A percentile compares a stretch with the other conserved stretches of the same genome.
These are phyloP conservation scores for Hymenotorrendiella dingleyae DNA, from an alignment of 2,329 filamentous ascomycete species.

Conservation along the genomic window DNA sequence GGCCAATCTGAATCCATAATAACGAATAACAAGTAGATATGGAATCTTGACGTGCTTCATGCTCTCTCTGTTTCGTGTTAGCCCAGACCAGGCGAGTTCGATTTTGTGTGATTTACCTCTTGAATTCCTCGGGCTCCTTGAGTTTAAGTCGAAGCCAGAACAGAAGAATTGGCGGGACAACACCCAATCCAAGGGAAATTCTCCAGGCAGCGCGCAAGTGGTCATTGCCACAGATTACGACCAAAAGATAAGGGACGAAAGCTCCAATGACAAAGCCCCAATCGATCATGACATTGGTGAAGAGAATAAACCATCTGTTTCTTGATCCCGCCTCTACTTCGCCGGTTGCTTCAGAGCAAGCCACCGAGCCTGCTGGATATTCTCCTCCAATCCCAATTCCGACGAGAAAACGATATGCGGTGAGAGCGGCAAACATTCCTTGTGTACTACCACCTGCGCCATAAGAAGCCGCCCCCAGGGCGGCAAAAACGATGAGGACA, in stretches of 20 bases:
- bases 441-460: slow-evolving; percentile 59
- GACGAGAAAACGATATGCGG: slow-evolving; percentile 79
- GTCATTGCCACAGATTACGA: slow-evolving; percentile 44
- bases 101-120: slow-evolving; percentile 27
- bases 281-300: slow-evolving; percentile 85
- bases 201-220: slow-evolving; percentile 77
- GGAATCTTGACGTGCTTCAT: slow-evolving; percentile 43
- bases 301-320: slow-evolving; percentile 89
- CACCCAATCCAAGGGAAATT: slow-evolving; percentile 69
- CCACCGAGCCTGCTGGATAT: slow-evolving; percentile 78
- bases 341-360: slow-evolving; percentile 75
- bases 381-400: slow-evolving; percentile 77
- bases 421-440: slow-evolving; percentile 72
- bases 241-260: slow-evolving; percentile 65
- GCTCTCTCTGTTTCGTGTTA: slow-evolving; percentile 25
- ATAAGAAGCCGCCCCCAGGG: slow-evolving; percentile 72
- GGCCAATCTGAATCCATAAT: slow-evolving; percentile 68
- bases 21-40: slow-evolving; percentile 50
- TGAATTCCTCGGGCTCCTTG: slow-evolving; percentile 73
- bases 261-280: slow-evolving; percentile 75
- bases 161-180: slow-evolving; percentile 69
- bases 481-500: slow-evolving; percentile 80
- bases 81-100: not conserved
- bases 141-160: slow-evolving; percentile 67
- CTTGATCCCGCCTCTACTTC: slow-evolving; percentile 74